These are phyloP conservation scores for Jimgerdemannia flammicorona DNA, from an alignment of 192 early-diverging fungal genomes.

Conservation along the genomic window DNA sequence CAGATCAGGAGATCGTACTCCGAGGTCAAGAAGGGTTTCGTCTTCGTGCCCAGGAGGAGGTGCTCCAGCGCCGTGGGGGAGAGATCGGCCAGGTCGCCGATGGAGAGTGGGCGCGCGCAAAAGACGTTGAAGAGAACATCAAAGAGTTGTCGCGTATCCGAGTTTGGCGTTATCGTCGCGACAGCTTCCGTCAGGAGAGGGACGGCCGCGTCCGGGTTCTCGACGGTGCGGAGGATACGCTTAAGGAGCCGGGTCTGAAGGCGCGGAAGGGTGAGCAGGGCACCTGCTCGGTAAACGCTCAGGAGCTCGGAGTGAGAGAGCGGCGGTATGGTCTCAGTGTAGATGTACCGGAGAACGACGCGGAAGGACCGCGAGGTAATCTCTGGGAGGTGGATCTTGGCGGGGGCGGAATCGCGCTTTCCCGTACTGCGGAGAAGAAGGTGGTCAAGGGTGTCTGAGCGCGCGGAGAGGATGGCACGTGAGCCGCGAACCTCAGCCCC, in stretches of 20 bases:
- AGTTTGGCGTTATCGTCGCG: neutral
- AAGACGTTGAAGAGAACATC: neutral
- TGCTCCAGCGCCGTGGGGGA: neutral
- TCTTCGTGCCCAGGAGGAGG: neutral
- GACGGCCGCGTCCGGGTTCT: neutral
- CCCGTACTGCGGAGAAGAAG: neutral
- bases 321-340: neutral
- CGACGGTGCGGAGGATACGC: neutral
- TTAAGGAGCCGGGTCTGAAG: neutral
- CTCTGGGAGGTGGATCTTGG: neutral
- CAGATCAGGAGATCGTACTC: neutral
- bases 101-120: neutral
- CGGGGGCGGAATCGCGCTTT: neutral
- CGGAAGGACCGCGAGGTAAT: neutral
- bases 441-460: neutral
- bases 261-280: neutral
- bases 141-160: neutral
- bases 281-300: neutral
- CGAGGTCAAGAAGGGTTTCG: neutral
- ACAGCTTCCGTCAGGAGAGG: neutral
- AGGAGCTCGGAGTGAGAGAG: neutral
- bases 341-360: neutral
- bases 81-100: neutral
- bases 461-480: neutral
- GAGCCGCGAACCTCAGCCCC: neutral